Percentiles rank a stretch among this genome's conserved stretches.
Evolutionary conservation across 306 rosid species (phyloP).

Genomic region (Hippophae gyantsensis): DNA sequence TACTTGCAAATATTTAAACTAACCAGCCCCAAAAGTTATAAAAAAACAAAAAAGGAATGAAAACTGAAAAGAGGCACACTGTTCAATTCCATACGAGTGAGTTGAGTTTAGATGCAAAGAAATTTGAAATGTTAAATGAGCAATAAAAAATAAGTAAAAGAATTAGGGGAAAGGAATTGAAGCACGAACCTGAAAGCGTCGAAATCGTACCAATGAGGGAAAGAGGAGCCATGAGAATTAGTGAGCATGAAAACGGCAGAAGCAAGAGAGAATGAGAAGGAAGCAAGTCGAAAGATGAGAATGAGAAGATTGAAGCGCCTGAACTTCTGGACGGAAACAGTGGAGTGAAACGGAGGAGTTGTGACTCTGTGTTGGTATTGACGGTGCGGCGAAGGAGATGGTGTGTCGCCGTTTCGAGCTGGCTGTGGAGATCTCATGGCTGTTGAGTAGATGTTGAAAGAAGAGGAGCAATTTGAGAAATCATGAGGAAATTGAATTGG

Average conservation of each 20-base stretch:
- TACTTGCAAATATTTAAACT: too few relatives aligned
- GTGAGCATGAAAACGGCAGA: slow-evolving; percentile 86
- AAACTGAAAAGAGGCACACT: too few relatives aligned
- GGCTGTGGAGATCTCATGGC: slow-evolving; percentile 66
- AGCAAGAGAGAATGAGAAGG: slow-evolving; percentile 74
- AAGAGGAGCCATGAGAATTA: slow-evolving; percentile 41
- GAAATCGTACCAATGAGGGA: slow-evolving; percentile 75
- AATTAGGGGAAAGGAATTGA: background rate
- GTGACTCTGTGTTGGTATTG: slow-evolving; percentile 11
- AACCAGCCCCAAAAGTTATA: too few relatives aligned
- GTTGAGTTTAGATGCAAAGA: too few relatives aligned
- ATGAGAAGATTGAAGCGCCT: slow-evolving; percentile 75
- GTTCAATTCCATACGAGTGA: too few relatives aligned
- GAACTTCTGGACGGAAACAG: slow-evolving; percentile 76
- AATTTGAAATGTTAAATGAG: too few relatives aligned
- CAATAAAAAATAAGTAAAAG: too few relatives aligned
- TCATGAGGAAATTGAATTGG: slow-evolving; percentile 7
- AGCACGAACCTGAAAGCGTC: slow-evolving; percentile 77
- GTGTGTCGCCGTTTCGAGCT: slow-evolving; percentile 39
- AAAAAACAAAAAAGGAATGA: too few relatives aligned
- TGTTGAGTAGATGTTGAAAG: background rate
- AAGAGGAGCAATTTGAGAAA: background rate
- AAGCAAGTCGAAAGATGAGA: slow-evolving; percentile 60
- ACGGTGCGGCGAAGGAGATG: slow-evolving; percentile 22
- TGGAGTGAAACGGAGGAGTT: slow-evolving; percentile 64